Conservation (phyloP, 1,284 basidiomycete genomes). For the Rhodotorula sp. region DNA sequence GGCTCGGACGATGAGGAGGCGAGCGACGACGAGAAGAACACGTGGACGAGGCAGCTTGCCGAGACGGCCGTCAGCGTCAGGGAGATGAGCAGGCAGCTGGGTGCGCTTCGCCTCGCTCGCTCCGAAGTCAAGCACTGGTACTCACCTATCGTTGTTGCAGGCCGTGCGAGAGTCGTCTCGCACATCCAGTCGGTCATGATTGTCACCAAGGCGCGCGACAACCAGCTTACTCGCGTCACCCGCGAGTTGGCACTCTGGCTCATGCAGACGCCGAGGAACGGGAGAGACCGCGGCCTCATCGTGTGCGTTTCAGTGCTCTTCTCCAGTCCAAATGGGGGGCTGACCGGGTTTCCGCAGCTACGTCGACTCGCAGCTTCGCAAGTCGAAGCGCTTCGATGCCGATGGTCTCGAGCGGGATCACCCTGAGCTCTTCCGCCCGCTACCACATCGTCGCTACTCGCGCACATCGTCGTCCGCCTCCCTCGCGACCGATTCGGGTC, state of each 20-base stretch:
- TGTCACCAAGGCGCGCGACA: constrained; percentile 97
- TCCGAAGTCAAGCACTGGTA: no score
- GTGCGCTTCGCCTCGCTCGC: constrained; percentile 56
- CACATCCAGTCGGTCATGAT: constrained; percentile 92
- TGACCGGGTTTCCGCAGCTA: constrained; percentile 61
- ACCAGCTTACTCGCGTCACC: constrained; percentile 91
- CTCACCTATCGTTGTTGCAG: constrained; percentile 54
- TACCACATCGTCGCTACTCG: constrained; percentile 64
- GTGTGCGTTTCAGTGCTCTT: constrained; percentile 59
- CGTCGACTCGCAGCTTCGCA: constrained; percentile 89
- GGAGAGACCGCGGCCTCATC: constrained; percentile 64
- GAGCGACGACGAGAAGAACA: constrained; percentile 58
- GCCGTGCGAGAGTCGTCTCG: constrained; percentile 85
- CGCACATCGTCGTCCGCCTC: constrained; percentile 40
- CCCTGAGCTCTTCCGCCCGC: constrained; percentile 83
- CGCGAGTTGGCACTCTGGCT: constrained; percentile 92
- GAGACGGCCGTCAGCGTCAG: constrained; percentile 96
- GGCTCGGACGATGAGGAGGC: constrained; percentile 60
- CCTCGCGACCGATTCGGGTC: constrained; percentile 25
- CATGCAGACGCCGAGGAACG: constrained; percentile 72
- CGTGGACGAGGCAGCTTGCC: constrained; percentile 84
- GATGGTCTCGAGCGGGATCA: constrained; percentile 80
- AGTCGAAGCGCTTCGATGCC: constrained; percentile 91
- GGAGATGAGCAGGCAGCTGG: constrained; percentile 98
- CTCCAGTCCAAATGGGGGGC: neutral